phyloP scores from a whole-genome alignment of 1,139 yeast genomes.

The Yamadazyma trypodendri region DNA sequence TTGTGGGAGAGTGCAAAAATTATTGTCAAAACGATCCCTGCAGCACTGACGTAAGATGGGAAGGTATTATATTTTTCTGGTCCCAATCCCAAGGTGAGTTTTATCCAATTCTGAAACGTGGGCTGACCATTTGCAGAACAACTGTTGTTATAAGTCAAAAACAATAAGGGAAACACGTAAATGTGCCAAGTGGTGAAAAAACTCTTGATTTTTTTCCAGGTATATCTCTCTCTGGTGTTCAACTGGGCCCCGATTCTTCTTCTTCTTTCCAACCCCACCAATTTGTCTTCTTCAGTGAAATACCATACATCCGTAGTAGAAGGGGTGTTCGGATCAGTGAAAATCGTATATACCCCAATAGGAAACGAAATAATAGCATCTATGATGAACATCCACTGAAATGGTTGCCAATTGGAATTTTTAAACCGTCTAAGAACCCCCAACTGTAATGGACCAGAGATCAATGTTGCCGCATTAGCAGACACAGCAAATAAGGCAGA shows the following conservation, averaged over 20 bases:
- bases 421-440: conserved; percentile 31
- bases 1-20: conserved; percentile 43
- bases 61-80: conserved; percentile 45
- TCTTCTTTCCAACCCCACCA: conserved; percentile 40
- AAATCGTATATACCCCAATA: conserved; percentile 34
- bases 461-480: conserved; percentile 27
- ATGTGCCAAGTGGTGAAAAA: conserved; percentile 52
- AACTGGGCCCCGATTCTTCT: conserved; percentile 46
- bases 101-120: conserved; percentile 56
- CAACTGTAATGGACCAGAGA: conserved; percentile 39
- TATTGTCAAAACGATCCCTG: conserved; percentile 42
- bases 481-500: conserved; percentile 46
- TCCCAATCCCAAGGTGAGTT: conserved; percentile 35
- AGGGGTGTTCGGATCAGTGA: conserved; percentile 39
- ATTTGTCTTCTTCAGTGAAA: conserved; percentile 31
- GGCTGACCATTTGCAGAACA: conserved; percentile 46
- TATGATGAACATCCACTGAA: conserved; percentile 40
- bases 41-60: conserved; percentile 48
- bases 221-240: conserved; percentile 42
- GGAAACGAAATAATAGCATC: conserved; percentile 40
- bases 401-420: conserved; percentile 28
- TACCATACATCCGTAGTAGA: conserved; percentile 40
- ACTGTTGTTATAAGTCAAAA: conserved; percentile 49
- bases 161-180: conserved; percentile 47
- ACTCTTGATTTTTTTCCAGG: conserved; percentile 37